Evolutionary conservation across 768 basidiomycete species (phyloP).

Genomic region (Lactifluus rugatus): DNA sequence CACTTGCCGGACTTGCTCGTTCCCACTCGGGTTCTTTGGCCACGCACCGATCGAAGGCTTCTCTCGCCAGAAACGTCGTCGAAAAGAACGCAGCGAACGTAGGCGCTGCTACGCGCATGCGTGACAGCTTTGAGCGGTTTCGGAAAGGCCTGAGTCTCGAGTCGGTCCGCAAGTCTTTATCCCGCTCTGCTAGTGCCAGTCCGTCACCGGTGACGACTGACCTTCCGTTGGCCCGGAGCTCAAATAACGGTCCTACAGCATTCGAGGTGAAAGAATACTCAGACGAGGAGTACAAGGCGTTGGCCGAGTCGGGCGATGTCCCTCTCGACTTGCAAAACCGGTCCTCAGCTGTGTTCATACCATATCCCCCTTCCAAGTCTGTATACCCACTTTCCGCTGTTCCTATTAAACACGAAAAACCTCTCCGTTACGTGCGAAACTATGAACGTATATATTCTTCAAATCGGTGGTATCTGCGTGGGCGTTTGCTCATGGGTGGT

Average conservation of each 20-base stretch:
- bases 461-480: slow-evolving; percentile 67
- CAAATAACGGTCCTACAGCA: slow-evolving; percentile 8
- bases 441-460: slow-evolving; percentile 60
- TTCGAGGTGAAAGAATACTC: slow-evolving; percentile 16
- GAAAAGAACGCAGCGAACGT: slow-evolving; percentile 24
- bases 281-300: slow-evolving; percentile 16
- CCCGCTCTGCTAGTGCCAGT: slow-evolving; percentile 16
- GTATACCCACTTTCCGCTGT: slow-evolving; percentile 26
- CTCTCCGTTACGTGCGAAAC: slow-evolving; percentile 39
- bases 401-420: slow-evolving; percentile 27
- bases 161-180: slow-evolving; percentile 22
- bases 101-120: slow-evolving; percentile 32
- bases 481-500: slow-evolving; percentile 71
- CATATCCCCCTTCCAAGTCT: slow-evolving; percentile 17
- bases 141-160: slow-evolving; percentile 37
- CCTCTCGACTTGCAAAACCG: slow-evolving; percentile 10
- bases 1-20: slow-evolving; percentile 32
- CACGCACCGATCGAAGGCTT: slow-evolving; percentile 23
- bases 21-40: slow-evolving; percentile 17
- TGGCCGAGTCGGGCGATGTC: slow-evolving; percentile 4
- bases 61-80: slow-evolving; percentile 22
- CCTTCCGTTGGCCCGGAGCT: slow-evolving; percentile 10
- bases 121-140: slow-evolving; percentile 55
- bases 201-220: slow-evolving; percentile 14
- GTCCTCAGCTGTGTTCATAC: slow-evolving; percentile 10